A percentile compares a stretch with the other conserved stretches of the same genome.
phyloP scores from a whole-genome alignment of 352 stramenopile genomes.

The Pythium aphanidermatum region DNA sequence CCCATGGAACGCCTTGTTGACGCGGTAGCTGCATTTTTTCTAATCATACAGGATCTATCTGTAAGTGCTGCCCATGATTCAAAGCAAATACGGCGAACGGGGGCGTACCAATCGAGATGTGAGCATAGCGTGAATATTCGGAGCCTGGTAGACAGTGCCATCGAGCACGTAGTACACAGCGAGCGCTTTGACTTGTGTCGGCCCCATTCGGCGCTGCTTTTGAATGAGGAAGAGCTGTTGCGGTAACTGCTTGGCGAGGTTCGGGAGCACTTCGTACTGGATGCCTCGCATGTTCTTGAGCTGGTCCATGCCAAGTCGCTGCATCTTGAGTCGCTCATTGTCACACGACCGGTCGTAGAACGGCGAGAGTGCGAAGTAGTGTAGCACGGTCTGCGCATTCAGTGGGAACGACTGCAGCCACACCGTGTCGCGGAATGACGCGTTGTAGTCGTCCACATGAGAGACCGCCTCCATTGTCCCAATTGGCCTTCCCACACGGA shows the following conservation, averaged over 20 bases:
- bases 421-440: constrained; percentile 82
- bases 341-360: constrained; percentile 89
- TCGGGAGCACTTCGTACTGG: constrained; percentile 86
- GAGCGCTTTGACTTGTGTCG: constrained; percentile 73
- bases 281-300: constrained; percentile 84
- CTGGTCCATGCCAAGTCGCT: constrained; percentile 80
- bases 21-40: constrained; percentile 84
- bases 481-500: neutral
- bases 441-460: constrained; percentile 85
- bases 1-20: constrained; percentile 80
- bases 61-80: neutral
- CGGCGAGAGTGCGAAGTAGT: constrained; percentile 85
- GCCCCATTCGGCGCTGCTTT: constrained; percentile 75
- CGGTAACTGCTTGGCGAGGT: constrained; percentile 75
- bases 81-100: neutral
- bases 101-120: constrained; percentile 76
- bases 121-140: constrained; percentile 87
- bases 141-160: constrained; percentile 80
- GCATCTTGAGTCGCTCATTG: constrained; percentile 89
- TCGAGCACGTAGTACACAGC: constrained; percentile 88
- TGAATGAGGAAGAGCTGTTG: constrained; percentile 85
- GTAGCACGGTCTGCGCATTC: constrained; percentile 77
- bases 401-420: constrained; percentile 84
- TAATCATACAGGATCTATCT: constrained; percentile 18
- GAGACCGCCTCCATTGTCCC: constrained; percentile 55